Evolutionary conservation across 768 basidiomycete species (phyloP), one percentile per base, ranked within the genome.

Genomic region (Suillus paluster): DNA sequence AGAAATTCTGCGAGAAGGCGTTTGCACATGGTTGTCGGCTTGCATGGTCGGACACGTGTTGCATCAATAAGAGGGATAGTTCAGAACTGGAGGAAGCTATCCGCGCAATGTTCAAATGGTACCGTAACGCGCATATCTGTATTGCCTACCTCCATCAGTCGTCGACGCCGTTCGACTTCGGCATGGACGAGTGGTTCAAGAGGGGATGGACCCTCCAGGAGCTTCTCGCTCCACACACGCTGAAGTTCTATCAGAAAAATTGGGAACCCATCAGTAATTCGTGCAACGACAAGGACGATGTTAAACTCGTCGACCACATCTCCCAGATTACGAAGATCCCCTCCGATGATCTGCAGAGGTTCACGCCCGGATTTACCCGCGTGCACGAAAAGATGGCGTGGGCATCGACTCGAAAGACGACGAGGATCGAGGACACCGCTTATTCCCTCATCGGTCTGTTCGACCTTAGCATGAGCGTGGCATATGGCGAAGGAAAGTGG

Each of bases 361-460:
- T 57, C 46, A n/a, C 23, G 19, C 21, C 56, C 34, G 52, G 64
- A 23, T 36, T 39, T 30, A 39, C 46, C 38, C 25, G 42, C 23
- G 42, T 55, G 36, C 56, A 39, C 9, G 53, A 56, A 27, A 60
- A 41, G 39, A 39, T 67, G 30, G 41, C 15, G 19, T 63, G 64
- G 66, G 66, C 64, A 7, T 59, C 66, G n/a, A 58, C 41, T n/a
- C 30, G 63, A 38, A 64, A 53, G n/a, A 66, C 63, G n/a, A 66
- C 65, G 23, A 44, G 58, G 38, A 42, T 48, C 15, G 66, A 65
- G 46, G 66, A 67, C 38, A 60, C 21, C 4, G 59, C 62, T 41
- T 65, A 65, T 41, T 63, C 53, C 11, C 52, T 67, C 33, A 25
- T 67, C 30, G 61, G 61, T 14, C 30, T 67, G 11, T 63, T 67